Base-by-base conservation (phyloP, 257 asterid genomes). In the Fraxinus excelsior region DNA sequence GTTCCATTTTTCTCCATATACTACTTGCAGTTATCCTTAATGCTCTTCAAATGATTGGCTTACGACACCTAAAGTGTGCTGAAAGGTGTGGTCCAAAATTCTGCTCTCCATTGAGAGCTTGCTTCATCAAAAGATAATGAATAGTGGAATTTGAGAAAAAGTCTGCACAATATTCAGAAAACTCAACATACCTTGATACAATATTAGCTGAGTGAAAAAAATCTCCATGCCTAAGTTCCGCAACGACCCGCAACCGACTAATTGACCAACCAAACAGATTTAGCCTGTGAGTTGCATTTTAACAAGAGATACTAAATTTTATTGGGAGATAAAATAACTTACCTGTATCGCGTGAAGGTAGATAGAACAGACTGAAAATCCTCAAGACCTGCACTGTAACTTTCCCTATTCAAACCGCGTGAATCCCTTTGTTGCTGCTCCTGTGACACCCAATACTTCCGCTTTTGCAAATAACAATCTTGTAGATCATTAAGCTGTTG, bases 381-480 rank as follows among this genome's bases (percentile, higher is more conserved):
- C 53, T 80, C 84, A 13, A 94, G 96, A 56, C 97, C 97, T 35
- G 77, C 86, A 73, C 80, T 83, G 84, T 79, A 91, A 67, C 92
- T 91, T 84, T 87, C 91, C 78, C 86, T 85, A 37, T 76, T 79
- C 80, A 74, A 71, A 78, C 83, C 68, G 78, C 37, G 81, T 49
- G 84, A 72, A 70, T 74, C 85, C 32, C 64, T 79, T 66, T 83
- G 91, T 71, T 81, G 88, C 79, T 80, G 87, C 77, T 87, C 89
- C 28, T 77, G 84, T n/a, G 67, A 70, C 0, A 81, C 92, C 91
- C 88, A 89, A 77, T 71, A 79, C 31, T 91, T 85, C 71, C 93
- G 82, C 78, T 84, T 93, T 86, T 93, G 97, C 84, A 93, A 79
- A 82, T 93, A 93, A 80, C 94, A 91, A 31, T 90, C 96, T 88